phyloP scores from a whole-genome alignment of 2,329 filamentous ascomycete genomes.

The Akanthomyces muscarius region DNA sequence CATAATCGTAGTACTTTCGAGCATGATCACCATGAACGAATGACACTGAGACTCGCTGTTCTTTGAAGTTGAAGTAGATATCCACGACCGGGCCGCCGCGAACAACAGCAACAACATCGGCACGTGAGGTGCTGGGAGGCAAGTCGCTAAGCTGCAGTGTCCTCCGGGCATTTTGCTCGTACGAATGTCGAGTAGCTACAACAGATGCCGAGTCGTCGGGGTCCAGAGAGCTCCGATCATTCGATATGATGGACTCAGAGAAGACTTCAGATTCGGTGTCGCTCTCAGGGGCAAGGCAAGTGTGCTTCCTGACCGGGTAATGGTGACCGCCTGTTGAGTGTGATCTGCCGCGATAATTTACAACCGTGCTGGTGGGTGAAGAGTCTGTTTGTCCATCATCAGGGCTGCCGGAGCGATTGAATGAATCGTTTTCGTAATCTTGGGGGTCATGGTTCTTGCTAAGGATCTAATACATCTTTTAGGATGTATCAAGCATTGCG shows the following conservation, averaged over 20 bases:
- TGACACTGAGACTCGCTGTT: slow-evolving; percentile 62
- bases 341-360: slow-evolving; percentile 6
- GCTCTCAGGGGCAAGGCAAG: neutral
- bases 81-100: slow-evolving; percentile 70
- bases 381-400: neutral
- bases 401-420: neutral
- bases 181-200: slow-evolving; percentile 22
- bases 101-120: slow-evolving; percentile 60
- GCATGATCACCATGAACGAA: slow-evolving; percentile 64
- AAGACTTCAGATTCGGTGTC: slow-evolving; percentile 9
- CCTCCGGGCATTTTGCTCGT: slow-evolving; percentile 41
- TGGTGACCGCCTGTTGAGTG: neutral
- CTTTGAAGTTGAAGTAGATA: slow-evolving; percentile 56
- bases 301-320: neutral
- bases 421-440: neutral
- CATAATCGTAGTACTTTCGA: slow-evolving; percentile 60
- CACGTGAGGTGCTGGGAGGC: slow-evolving; percentile 57
- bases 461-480: slow-evolving; percentile 13
- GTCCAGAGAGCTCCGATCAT: neutral
- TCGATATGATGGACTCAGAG: neutral
- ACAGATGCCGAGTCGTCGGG: slow-evolving; percentile 4
- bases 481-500: neutral
- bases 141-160: slow-evolving; percentile 63
- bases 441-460: neutral
- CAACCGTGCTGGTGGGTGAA: neutral